Evolutionary conservation across 805 yeast genomes (phyloP), one percentile per base, ranked within the genome.

Genomic region (Sungouiella blattae): DNA sequence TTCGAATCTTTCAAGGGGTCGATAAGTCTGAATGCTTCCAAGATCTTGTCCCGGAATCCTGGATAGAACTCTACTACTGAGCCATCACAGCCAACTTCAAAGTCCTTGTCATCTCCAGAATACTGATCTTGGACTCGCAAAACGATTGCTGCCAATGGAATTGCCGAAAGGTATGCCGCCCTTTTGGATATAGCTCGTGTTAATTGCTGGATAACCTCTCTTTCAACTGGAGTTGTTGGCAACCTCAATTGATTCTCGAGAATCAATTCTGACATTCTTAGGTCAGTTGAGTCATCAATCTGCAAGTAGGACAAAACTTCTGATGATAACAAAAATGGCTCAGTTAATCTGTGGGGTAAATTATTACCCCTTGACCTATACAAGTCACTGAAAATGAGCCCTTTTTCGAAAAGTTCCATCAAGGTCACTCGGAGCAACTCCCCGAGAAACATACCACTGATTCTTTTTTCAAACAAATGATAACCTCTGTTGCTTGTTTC

Each of bases 51-150:
- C 64, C 83, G 80, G 65, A 84, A 91, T 17, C 91, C 89, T 12
- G 98, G 98, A 60, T 89, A 93, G 55, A 77, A 84, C 62, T 91
- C 96, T 32, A 91, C 83, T 36, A 91, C 93, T 3, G 96, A 82
- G 24, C 98, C 98, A 60, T 91, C 98, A 41, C 89, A 89, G 40
- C 97, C 98, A 46, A 93, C 77, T 58, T 91, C 98, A 33, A 91
- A 87, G 52, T 81, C 86, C 41, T 75, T 78, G 27, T 49, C 52
- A 30, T 61, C 67, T 35, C 59, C 52, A n/a, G 48, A 30, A 50
- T 83, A 85, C 29, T 67, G 66, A 36, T 73, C 77, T 30, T 75
- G 73, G 33, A 88, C 75, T 11, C 91, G 83, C 33, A 69, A 72
- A 1, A 89, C 82, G 37, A 91, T 75, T 2, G 93, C 96, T 21